phyloP scores from a whole-genome alignment of 2,329 filamentous ascomycete species.

The Penicillium capsulatum region DNA sequence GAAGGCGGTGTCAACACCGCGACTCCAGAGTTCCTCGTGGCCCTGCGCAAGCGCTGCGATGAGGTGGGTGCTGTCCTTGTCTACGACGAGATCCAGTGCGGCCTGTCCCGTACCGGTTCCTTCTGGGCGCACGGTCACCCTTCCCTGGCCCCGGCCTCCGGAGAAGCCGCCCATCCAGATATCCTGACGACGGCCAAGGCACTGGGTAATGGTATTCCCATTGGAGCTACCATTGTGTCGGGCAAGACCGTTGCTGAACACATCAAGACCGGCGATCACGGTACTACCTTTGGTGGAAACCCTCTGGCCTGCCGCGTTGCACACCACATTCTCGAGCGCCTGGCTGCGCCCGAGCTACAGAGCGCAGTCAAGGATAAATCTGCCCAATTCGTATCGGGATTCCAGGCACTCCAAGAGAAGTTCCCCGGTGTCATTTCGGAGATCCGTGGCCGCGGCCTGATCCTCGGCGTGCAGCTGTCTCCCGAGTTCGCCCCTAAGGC shows the following conservation, averaged over 20 bases:
- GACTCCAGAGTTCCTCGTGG: constrained; percentile 73
- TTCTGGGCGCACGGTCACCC: constrained; percentile 84
- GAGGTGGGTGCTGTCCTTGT: constrained; percentile 85
- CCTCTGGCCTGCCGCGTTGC: constrained; percentile 79
- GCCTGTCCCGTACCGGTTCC: constrained; percentile 76
- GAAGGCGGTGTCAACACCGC: constrained; percentile 90
- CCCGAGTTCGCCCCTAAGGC: constrained; percentile 56
- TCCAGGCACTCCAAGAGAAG: constrained; percentile 53
- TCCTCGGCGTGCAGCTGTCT: constrained; percentile 79
- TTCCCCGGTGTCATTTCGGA: constrained; percentile 72
- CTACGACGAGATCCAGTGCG: constrained; percentile 97
- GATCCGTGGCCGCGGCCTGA: constrained; percentile 75
- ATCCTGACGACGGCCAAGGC: constrained; percentile 93
- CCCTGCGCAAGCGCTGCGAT: constrained; percentile 77
- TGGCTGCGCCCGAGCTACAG: constrained; percentile 69
- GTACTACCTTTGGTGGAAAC: constrained; percentile 91
- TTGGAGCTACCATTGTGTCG: constrained; percentile 73
- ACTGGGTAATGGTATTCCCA: constrained; percentile 91
- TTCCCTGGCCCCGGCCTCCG: constrained; percentile 46
- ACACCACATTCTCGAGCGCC: constrained; percentile 75
- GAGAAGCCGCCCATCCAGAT: constrained; percentile 77
- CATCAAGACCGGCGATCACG: constrained; percentile 75
- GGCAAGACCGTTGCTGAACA: constrained; percentile 62
- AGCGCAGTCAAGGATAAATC: constrained; percentile 65
- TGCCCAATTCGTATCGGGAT: constrained; percentile 55